Base-by-base conservation (phyloP, 2,329 filamentous ascomycete genomes). In the Atkinsonella hypoxylon region DNA sequence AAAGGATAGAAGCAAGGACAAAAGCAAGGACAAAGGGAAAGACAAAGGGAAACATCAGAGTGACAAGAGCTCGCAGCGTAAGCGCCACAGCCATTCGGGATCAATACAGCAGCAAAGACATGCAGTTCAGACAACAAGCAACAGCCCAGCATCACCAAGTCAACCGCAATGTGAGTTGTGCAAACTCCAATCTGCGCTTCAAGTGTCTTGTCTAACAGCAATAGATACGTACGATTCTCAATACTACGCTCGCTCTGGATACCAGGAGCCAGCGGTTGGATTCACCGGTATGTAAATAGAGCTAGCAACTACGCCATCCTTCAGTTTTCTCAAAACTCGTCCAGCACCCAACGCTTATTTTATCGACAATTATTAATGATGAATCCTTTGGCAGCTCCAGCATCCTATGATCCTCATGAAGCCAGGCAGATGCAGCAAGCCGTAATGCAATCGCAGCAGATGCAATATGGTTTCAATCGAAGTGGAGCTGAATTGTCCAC, bases 21-120 rank as follows among this genome's bases (percentile, higher is more conserved):
- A 38, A 18, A 34, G 9, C 43, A 43, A 39, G n/a, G 43, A 41
- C 20, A 46, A 48, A 18, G 20, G 31, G 8, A 48, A 42, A 10
- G 41, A 34, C 30, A 41, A 38, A 20, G 22, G 17, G 9, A 49
- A 49, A 42, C 22, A 42, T 18, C 50, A 51, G 11, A 11, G 41
- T 15, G 36, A 48, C 22, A 41, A 47, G 32, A 32, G 30, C 4
- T 47, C 38, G 10, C 49, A 48, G 30, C 50, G 43, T 22, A 50
- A 50, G 17, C 11, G 42, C 12, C 42, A 50, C 42, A 46, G 36
- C 20, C 26, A 45, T 39, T 45, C 22, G 10, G 10, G 30, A 15
- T 31, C 26, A n/a, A 26, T 42, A n/a, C 43, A 46, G 12, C 30
- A 34, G 32, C 30, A 34, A 20, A 30, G 20, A 30, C 17, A 44